A percentile compares a stretch with the other conserved stretches of the same genome.
phyloP scores from a whole-genome alignment of 148 eudicot genomes.

The Vaccinium corymbosum region DNA sequence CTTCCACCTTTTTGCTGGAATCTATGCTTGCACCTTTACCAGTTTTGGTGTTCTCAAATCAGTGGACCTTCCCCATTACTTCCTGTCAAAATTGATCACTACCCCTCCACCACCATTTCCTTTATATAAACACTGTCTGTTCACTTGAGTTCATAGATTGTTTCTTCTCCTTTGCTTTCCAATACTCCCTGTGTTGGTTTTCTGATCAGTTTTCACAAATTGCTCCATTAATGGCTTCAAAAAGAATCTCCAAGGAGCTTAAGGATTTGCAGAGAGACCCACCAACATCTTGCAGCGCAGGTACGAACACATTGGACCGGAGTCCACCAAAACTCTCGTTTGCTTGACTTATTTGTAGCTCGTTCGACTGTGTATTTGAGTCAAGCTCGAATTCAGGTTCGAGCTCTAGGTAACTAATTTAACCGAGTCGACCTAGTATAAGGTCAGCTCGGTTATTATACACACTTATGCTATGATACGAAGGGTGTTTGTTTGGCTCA shows the following conservation, averaged over 20 bases:
- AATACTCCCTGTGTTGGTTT: not conserved
- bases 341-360: not conserved
- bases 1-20: constrained; percentile 26
- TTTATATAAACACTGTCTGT: constrained; percentile 4
- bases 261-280: constrained; percentile 78
- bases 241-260: constrained; percentile 64
- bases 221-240: constrained; percentile 48
- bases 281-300: constrained; percentile 77
- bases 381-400: not conserved
- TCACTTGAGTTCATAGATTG: constrained; percentile 13
- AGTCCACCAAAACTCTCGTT: not conserved
- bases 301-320: constrained; percentile 18
- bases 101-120: not conserved
- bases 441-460: not conserved
- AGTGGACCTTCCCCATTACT: constrained; percentile 15
- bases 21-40: constrained; percentile 30
- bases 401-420: not conserved
- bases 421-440: not conserved
- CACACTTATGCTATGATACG: not conserved
- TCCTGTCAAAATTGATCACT: not conserved
- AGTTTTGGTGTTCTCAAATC: not conserved
- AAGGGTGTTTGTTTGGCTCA: not conserved
- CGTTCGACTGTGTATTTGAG: not conserved
- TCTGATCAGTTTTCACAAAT: not conserved
- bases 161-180: constrained; percentile 1